phyloP scores from a whole-genome alignment of 2,329 filamentous ascomycete genomes.

The Lachnellula occidentalis region DNA sequence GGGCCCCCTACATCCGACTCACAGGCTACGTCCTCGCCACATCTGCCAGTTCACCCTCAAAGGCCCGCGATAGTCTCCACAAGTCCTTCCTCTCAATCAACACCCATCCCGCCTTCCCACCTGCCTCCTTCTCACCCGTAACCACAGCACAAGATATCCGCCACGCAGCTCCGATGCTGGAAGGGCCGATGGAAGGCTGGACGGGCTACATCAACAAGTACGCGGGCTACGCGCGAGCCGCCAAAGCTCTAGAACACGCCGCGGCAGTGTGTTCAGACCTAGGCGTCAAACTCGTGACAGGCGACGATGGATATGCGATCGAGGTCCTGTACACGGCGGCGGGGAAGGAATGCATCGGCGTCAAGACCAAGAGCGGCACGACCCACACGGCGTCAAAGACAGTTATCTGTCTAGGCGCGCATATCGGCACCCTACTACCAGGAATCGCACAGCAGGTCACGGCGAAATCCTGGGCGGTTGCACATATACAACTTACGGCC shows the following conservation, averaged over 20 bases:
- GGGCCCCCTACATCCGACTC: too few species aligned
- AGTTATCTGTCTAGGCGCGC: constrained; percentile 46
- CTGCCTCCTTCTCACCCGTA: constrained; percentile 34
- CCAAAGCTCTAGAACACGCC: constrained; percentile 42
- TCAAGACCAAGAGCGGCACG: constrained; percentile 37
- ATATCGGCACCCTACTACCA: constrained; percentile 38
- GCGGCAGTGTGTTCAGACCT: constrained; percentile 39
- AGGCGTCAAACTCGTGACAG: constrained; percentile 43
- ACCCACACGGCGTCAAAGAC: constrained; percentile 38
- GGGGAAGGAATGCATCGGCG: constrained; percentile 33
- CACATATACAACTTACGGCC: constrained; percentile 43
- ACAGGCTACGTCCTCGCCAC: too few species aligned
- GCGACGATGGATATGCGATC: constrained; percentile 33
- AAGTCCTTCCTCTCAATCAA: too few species aligned
- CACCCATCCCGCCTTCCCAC: too few species aligned
- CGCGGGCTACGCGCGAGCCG: constrained; percentile 50
- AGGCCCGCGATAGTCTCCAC: too few species aligned
- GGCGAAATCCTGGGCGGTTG: constrained; percentile 50
- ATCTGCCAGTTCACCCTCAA: too few species aligned
- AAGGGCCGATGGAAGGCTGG: constrained; percentile 45
- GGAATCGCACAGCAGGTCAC: constrained; percentile 47
- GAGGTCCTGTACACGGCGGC: constrained; percentile 33
- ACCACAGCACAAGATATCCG: constrained; percentile 38
- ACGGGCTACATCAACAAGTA: constrained; percentile 42
- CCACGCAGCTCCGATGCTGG: constrained; percentile 48